phyloP scores from a whole-genome alignment of 495 filamentous ascomycete species.

The Jackrogersella minutella region DNA sequence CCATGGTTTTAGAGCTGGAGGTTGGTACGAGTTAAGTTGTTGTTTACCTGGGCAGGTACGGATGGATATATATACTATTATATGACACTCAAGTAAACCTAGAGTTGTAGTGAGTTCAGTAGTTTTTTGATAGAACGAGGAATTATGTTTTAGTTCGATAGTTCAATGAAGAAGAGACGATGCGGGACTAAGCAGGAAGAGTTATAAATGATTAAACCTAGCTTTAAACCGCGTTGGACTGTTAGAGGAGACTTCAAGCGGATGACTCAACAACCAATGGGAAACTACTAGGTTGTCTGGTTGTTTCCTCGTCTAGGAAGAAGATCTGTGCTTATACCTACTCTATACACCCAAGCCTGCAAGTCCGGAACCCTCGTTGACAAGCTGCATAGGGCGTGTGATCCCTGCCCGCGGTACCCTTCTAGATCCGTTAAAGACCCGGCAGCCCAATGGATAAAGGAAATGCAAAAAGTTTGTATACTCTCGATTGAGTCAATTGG shows the following conservation, averaged over 20 bases:
- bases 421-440: constrained; percentile 11
- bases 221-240: constrained; percentile 13
- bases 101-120: background rate
- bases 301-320: background rate
- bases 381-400: constrained; percentile 35
- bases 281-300: background rate
- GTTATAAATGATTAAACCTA: constrained; percentile 30
- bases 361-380: constrained; percentile 15
- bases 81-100: background rate
- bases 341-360: constrained; percentile 4
- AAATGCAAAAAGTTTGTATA: constrained; percentile 30
- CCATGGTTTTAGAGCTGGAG: constrained; percentile 39
- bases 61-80: background rate
- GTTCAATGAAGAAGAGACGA: constrained; percentile 14
- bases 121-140: background rate
- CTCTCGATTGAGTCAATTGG: constrained; percentile 21
- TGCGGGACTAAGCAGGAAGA: constrained; percentile 5
- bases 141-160: constrained; percentile 4
- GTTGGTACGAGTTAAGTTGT: background rate
- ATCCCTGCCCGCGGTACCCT: constrained; percentile 12
- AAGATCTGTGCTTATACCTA: constrained; percentile 10
- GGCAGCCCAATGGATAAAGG: constrained; percentile 20
- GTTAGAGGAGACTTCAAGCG: constrained; percentile 1
- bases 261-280: constrained; percentile 49
- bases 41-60: too few relatives aligned